Base-by-base conservation (phyloP, 768 basidiomycete species). In the Boletus reticuloceps region DNA sequence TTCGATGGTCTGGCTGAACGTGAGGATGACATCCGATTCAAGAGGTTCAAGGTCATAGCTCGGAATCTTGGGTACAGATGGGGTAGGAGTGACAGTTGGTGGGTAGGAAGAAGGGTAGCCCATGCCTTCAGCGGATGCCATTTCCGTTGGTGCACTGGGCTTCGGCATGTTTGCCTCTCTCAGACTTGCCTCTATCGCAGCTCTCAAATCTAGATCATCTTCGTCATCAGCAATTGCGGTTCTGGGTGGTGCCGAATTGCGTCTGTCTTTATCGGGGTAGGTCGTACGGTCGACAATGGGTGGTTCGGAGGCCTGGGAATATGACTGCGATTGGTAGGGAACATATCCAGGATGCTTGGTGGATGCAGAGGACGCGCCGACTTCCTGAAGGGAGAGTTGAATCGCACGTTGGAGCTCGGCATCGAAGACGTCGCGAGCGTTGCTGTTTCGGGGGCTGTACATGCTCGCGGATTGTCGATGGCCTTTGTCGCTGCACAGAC, bases 101-200 rank as follows among this genome's bases (percentile, higher is more conserved):
- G 61, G 81, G 49, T 77, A 72, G 1, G 73, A 79, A 43, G 82
- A 79, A 14, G 80, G 71, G 55, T 80, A 77, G 7, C 71, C 75
- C 6, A 74, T 51, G 7, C 79, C 74, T 52, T 86, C 83, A 1
- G 82, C 75, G 3, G 81, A 77, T 48, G 88, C 82, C 8, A 82
- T 63, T 11, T 78, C 82, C 17, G 81, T 70, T 1, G 94, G 93
- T 0, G 90, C 91, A 62, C 90, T 92, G 8, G 92, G 85, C 58
- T 79, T 83, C 1, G 88, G 87, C 12, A 89, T 85, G 55, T 79
- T 84, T 4, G 82, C 86, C 63, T 99, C 97, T n/a, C 86, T 79
- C 58, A 99, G 71, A 67, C 90, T 93, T 0, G 97, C 97, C 67
- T 98, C 94, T 48, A 99, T 99, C 0, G 97, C 97, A 19, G 96